Evolutionary conservation across 176 grass and related monocot genomes (phyloP), one percentile per base, ranked within the genome.

Genomic region (Bromus sterilis): DNA sequence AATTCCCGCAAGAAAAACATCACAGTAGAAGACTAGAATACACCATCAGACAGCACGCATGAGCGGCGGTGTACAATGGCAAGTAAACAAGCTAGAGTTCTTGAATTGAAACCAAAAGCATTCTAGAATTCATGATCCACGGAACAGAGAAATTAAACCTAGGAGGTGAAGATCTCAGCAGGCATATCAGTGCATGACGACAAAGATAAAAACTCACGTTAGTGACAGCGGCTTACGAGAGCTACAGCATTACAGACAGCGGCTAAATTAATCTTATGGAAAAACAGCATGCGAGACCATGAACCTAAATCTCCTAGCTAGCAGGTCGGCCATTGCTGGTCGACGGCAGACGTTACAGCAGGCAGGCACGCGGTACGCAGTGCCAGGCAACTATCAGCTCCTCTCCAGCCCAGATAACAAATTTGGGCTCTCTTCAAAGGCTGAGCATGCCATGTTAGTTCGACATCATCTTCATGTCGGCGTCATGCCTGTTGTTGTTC

Each of bases 401-500:
- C 79, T 58, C 87, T 77, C 37, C 66, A 74, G 82, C 65, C 65
- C 72, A 78, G 62, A 71, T 73, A 58, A 65, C 72, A 74, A 71
- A 74, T 60, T 60, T 36, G 58, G 74, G 62, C 21, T 59, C 78
- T 23, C 41, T 30, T 48, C 69, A 46, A 34, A 82, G 73, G 56
- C 75, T 63, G 65, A 81, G 78, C 74, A 25, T 21, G 16, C 42
- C 1, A 9, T 62, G 84, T 88, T 87, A 94, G 83, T 94, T 94
- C 0, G 85, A 89, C 87, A 94, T 90, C 89, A 94, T 86, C 90
- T 97, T 92, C 77, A 97, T 88, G 85, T 94, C 91, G 56, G 94
- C 85, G 25, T 94, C 94, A 16, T 90, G 94, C 71, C 91, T 92
- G 68, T 32, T 73, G 68, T 73, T 73, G 28, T 81, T 89, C 89